These are phyloP conservation scores for Parachaetomium inaequale DNA, from an alignment of 495 filamentous ascomycete species.

Conservation along the genomic window DNA sequence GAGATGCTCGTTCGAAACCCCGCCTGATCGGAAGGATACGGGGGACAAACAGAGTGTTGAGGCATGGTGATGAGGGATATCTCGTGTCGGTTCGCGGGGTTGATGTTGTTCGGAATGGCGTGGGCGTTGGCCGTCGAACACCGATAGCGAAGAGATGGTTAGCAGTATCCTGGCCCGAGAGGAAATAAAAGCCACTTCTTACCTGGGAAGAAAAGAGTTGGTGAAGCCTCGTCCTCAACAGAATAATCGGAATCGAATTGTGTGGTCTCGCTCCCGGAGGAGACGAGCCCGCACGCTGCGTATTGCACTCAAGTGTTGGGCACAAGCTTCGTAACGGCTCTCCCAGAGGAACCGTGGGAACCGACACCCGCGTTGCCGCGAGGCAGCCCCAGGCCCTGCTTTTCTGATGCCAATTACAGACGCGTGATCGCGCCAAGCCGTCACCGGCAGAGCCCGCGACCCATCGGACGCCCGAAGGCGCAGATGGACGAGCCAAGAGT, in stretches of 20 bases:
- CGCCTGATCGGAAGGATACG: neutral
- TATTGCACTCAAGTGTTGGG: slow-evolving; percentile 97
- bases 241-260: slow-evolving; percentile 99
- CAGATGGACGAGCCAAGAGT: slow-evolving; percentile 58
- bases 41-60: neutral
- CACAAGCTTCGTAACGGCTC: slow-evolving; percentile 93
- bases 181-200: slow-evolving; percentile 6
- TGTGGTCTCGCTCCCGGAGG: slow-evolving; percentile 49
- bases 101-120: neutral
- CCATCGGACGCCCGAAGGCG: slow-evolving; percentile 35
- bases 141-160: neutral
- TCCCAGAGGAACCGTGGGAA: slow-evolving; percentile 64
- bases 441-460: slow-evolving; percentile 69
- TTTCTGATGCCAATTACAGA: slow-evolving; percentile 99
- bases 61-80: neutral
- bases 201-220: slow-evolving; percentile 34
- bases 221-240: slow-evolving; percentile 77
- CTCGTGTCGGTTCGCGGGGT: neutral
- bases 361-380: slow-evolving; percentile 40
- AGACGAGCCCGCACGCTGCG: slow-evolving; percentile 70
- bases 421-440: slow-evolving; percentile 88
- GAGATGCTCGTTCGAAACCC: neutral
- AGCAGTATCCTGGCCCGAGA: slow-evolving; percentile 16
- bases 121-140: neutral
- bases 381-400: slow-evolving; percentile 58